These are phyloP conservation scores for Basipetospora chlamydospora DNA, from an alignment of 2,329 filamentous ascomycete genomes.

Conservation along the genomic window DNA sequence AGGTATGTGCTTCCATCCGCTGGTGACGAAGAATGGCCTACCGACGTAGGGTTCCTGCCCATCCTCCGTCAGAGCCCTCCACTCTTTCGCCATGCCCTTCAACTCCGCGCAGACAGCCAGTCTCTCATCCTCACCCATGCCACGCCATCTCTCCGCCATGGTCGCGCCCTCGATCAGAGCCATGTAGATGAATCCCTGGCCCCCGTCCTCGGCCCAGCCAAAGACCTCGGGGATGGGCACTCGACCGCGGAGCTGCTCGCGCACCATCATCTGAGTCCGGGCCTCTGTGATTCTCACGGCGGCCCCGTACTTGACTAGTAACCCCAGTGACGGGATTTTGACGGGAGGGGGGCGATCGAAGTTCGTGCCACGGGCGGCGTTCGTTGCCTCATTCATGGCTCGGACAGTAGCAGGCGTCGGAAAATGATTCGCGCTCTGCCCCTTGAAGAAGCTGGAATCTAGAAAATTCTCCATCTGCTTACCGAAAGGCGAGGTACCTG, in stretches of 20 bases:
- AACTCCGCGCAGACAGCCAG: neutral
- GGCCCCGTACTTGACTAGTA: constrained; percentile 21
- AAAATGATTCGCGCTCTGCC: too few relatives aligned
- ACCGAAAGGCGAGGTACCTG: too few relatives aligned
- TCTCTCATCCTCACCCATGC: neutral
- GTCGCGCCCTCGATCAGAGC: neutral
- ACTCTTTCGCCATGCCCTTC: neutral
- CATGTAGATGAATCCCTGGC: neutral
- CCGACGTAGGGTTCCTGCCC: too few relatives aligned
- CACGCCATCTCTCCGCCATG: neutral
- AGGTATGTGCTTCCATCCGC: too few relatives aligned
- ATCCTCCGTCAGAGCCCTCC: constrained; percentile 9
- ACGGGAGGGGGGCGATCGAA: constrained; percentile 17
- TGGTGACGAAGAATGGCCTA: too few relatives aligned
- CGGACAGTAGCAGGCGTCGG: too few relatives aligned
- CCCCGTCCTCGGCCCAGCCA: neutral
- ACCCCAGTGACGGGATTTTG: constrained; percentile 15
- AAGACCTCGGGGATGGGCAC: neutral
- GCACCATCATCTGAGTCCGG: constrained; percentile 15
- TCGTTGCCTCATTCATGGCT: too few relatives aligned
- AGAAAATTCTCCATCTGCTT: too few relatives aligned
- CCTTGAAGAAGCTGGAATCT: too few relatives aligned
- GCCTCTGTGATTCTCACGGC: constrained; percentile 16
- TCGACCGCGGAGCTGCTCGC: constrained; percentile 7
- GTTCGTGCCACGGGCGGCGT: constrained; percentile 4